Percentiles rank a stretch among this genome's conserved stretches.
These are phyloP conservation scores for Venturiaceae sp. DNA, from an alignment of 2,329 filamentous ascomycete genomes.

Conservation along the genomic window DNA sequence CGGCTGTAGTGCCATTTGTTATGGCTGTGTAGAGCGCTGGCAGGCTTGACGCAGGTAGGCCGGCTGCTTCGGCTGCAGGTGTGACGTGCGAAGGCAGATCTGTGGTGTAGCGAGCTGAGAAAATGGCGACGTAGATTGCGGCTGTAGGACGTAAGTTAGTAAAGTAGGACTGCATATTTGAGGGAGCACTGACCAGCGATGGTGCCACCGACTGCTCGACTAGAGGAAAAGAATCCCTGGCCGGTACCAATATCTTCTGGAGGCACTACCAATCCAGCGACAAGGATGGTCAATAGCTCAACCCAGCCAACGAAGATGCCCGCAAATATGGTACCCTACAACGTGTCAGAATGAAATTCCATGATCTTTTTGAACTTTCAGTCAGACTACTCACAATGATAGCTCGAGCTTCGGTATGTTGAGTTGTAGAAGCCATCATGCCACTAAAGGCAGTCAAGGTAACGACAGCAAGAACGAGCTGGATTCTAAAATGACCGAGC, in stretches of 20 bases:
- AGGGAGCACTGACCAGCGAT: conserved; percentile 10
- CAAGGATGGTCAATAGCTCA: no score
- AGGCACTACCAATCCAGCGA: no score
- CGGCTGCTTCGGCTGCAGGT: conserved; percentile 13
- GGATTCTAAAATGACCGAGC: no score
- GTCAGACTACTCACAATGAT: no score
- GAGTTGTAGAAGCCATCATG: no score
- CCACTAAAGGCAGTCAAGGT: no score
- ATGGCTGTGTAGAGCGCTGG: conserved; percentile 13
- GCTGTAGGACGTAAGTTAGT: conserved; percentile 22
- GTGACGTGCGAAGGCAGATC: conserved; percentile 18
- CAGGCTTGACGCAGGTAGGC: conserved; percentile 17
- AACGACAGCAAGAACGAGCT: no score
- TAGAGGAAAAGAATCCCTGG: conserved; percentile 32
- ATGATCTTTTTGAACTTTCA: no score
- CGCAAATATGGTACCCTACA: no score
- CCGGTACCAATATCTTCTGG: conserved; percentile 37
- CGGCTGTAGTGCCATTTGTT: conserved; percentile 13
- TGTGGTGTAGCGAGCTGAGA: conserved; percentile 17
- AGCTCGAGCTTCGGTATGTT: no score
- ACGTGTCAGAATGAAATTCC: no score
- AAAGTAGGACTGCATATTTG: conserved; percentile 31
- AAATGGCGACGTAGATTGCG: conserved; percentile 24
- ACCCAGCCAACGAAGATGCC: no score
- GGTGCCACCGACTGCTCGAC: not conserved